These are phyloP conservation scores for Fomitopsis serialis DNA, from an alignment of 768 basidiomycete genomes.

Conservation along the genomic window DNA sequence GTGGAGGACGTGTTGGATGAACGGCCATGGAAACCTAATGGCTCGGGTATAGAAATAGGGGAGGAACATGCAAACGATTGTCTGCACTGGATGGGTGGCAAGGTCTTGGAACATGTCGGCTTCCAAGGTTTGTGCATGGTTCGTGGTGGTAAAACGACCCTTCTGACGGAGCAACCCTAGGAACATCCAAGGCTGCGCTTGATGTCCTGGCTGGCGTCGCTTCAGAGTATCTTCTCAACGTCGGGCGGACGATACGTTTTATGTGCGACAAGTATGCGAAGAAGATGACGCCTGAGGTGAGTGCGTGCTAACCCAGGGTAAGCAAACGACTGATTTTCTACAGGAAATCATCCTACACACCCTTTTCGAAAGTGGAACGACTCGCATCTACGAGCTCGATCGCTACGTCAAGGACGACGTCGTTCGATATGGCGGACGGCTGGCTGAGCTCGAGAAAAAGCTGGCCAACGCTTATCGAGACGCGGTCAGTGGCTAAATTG, in stretches of 20 bases:
- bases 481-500: constrained; percentile 39
- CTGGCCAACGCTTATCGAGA: constrained; percentile 80
- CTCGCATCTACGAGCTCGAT: constrained; percentile 74
- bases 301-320: constrained; percentile 12
- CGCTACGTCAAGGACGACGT: constrained; percentile 88
- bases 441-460: constrained; percentile 82
- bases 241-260: constrained; percentile 82
- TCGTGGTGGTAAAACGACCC: background rate
- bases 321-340: background rate
- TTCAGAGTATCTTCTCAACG: constrained; percentile 76
- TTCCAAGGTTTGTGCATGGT: constrained; percentile 69
- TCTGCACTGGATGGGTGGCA: constrained; percentile 64
- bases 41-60: constrained; percentile 45
- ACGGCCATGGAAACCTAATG: constrained; percentile 45
- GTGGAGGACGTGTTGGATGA: constrained; percentile 43
- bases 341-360: constrained; percentile 94
- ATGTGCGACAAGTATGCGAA: constrained; percentile 75
- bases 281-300: constrained; percentile 82
- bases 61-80: constrained; percentile 57
- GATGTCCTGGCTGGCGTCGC: constrained; percentile 75
- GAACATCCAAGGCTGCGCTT: constrained; percentile 69
- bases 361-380: constrained; percentile 82
- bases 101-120: constrained; percentile 84
- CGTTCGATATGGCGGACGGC: constrained; percentile 69
- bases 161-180: constrained; percentile 28